These are phyloP conservation scores for Kodamaea restingae DNA, from an alignment of 805 yeast species.

Conservation along the genomic window DNA sequence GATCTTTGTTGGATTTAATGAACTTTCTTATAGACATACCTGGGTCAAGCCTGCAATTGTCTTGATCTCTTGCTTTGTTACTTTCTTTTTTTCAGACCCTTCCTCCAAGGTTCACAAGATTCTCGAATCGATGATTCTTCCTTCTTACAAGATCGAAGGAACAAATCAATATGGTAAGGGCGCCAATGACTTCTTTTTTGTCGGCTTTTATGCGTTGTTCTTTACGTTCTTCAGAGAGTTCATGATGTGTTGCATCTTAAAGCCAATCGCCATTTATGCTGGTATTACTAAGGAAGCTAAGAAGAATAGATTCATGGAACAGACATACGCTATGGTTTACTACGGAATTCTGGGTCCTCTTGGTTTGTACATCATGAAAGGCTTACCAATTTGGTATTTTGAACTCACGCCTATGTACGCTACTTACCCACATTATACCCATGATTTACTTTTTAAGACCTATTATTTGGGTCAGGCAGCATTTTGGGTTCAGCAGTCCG, in stretches of 20 bases:
- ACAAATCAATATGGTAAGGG: constrained; percentile 86
- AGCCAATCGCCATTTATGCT: constrained; percentile 58
- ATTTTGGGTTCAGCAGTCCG: constrained; percentile 95
- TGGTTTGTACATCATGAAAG: constrained; percentile 82
- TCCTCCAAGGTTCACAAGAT: constrained; percentile 52
- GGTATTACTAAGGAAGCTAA: constrained; percentile 57
- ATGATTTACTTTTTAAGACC: constrained; percentile 64
- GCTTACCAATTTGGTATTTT: constrained; percentile 85
- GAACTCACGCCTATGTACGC: constrained; percentile 77
- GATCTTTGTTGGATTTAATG: constrained; percentile 54
- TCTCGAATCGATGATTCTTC: constrained; percentile 56
- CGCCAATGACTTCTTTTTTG: constrained; percentile 71
- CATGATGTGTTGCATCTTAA: constrained; percentile 73
- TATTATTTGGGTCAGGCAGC: constrained; percentile 92
- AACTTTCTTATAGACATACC: constrained; percentile 55
- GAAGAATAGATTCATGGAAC: constrained; percentile 85
- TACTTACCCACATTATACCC: constrained; percentile 77
- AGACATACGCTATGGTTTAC: constrained; percentile 78
- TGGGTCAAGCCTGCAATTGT: constrained; percentile 69
- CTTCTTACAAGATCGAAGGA: constrained; percentile 61
- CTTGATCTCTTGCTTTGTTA: constrained; percentile 34
- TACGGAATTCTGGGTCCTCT: constrained; percentile 77
- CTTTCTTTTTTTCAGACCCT: constrained; percentile 55
- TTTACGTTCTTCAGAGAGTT: constrained; percentile 92
- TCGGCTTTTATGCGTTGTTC: constrained; percentile 73